These are phyloP conservation scores for Elsinoe batatas DNA, from an alignment of 2,329 filamentous ascomycete species.

Conservation along the genomic window DNA sequence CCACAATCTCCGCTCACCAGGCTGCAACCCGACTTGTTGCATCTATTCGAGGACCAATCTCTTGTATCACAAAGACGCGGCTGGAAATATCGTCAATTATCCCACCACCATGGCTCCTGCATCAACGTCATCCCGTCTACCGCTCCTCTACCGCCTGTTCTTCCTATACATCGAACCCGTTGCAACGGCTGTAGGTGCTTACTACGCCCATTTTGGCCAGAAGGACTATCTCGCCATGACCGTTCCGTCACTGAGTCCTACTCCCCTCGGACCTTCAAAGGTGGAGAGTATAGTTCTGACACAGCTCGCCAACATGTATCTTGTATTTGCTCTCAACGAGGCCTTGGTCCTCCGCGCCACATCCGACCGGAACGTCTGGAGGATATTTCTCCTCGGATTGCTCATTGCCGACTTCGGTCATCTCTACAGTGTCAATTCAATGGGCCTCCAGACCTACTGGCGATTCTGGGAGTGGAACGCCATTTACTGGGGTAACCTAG, in stretches of 20 bases:
- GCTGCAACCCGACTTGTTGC: slow-evolving; percentile 8
- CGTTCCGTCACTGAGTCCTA: slow-evolving; percentile 39
- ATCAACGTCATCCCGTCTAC: slow-evolving; percentile 40
- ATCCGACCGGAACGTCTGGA: slow-evolving; percentile 60
- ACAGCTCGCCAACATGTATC: slow-evolving; percentile 69
- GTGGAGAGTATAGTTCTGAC: slow-evolving; percentile 56
- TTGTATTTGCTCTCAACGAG: slow-evolving; percentile 69
- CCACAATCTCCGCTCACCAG: slow-evolving; percentile 15
- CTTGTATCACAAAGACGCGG: background rate
- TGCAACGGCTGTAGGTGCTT: slow-evolving; percentile 44
- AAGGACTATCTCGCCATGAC: slow-evolving; percentile 55
- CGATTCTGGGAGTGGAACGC: slow-evolving; percentile 28
- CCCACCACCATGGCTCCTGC: slow-evolving; percentile 14
- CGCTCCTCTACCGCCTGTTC: slow-evolving; percentile 57
- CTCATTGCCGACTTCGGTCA: slow-evolving; percentile 70
- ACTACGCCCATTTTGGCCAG: slow-evolving; percentile 43
- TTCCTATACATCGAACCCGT: slow-evolving; percentile 64
- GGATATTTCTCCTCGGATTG: slow-evolving; percentile 53
- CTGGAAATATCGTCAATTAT: background rate
- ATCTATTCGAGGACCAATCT: background rate
- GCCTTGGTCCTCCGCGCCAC: slow-evolving; percentile 64
- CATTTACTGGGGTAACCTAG: slow-evolving; percentile 29
- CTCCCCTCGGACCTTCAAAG: slow-evolving; percentile 41
- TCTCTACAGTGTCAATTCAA: slow-evolving; percentile 52
- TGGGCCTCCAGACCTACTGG: slow-evolving; percentile 45